Conservation (phyloP, 768 basidiomycete species). For the Mycena albidolilacea region DNA sequence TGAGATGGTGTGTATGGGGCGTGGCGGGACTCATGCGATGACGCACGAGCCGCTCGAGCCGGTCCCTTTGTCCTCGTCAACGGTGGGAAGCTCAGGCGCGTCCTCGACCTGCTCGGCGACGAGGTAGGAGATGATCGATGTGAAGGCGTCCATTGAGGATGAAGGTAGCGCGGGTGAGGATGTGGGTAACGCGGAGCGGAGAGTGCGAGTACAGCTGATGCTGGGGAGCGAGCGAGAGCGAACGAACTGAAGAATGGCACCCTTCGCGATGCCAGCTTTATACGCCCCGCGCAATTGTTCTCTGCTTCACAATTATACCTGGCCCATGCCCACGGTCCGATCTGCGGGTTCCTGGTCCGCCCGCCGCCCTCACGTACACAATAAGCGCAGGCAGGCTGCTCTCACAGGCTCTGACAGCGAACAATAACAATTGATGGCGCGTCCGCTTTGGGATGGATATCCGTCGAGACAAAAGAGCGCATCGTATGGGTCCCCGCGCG, state of each 20-base stretch:
- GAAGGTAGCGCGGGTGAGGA: conserved; percentile 19
- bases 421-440: conserved; percentile 32
- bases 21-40: conserved; percentile 30
- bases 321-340: background rate
- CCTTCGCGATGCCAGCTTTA: background rate
- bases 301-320: background rate
- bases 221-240: background rate
- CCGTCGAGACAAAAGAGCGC: conserved; percentile 28
- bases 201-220: conserved; percentile 6
- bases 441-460: conserved; percentile 16
- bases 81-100: conserved; percentile 26
- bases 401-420: background rate
- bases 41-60: conserved; percentile 34
- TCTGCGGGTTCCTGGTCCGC: background rate
- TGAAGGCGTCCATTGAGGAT: conserved; percentile 38
- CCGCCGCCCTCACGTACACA: background rate
- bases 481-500: conserved; percentile 24
- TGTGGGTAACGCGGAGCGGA: conserved; percentile 30
- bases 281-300: conserved; percentile 30
- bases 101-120: conserved; percentile 26
- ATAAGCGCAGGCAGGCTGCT: conserved; percentile 13
- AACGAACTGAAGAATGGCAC: conserved; percentile 19
- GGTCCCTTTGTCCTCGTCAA: conserved; percentile 28
- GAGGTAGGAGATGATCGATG: conserved; percentile 28
- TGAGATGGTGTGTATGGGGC: conserved; percentile 2